Conservation (phyloP, 345 rosid genomes). For the Eucalyptus curtisii region DNA sequence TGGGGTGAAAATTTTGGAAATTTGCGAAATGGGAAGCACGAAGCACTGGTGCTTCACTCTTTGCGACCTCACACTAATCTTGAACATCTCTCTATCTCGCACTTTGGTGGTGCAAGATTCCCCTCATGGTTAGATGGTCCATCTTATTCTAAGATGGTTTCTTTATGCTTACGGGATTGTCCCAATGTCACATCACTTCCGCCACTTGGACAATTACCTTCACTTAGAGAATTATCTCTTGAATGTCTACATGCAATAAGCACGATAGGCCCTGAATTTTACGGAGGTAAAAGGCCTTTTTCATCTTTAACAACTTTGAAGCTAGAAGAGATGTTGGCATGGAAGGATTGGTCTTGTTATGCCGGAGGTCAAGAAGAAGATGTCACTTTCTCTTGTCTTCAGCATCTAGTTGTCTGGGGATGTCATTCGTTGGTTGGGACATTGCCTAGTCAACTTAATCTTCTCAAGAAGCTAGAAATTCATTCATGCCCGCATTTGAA, state of each 20-base stretch:
- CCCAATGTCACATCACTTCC: neutral
- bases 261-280: neutral
- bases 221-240: neutral
- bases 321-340: neutral
- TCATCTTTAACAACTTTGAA: neutral
- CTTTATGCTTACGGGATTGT: neutral
- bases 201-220: neutral
- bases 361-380: neutral
- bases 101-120: neutral
- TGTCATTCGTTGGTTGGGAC: neutral
- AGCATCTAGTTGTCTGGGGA: neutral
- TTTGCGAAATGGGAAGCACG: fast-evolving
- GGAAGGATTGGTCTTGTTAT: fast-evolving
- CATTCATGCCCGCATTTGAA: fast-evolving
- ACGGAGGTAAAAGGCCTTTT: neutral
- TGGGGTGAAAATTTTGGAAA: neutral
- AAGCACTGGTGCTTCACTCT: fast-evolving
- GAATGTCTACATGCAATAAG: neutral
- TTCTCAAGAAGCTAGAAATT: neutral
- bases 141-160: neutral
- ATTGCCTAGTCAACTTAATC: neutral
- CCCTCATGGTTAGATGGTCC: neutral
- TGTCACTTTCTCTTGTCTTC: neutral
- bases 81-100: neutral
- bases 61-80: neutral